Percentiles rank a stretch among this genome's conserved stretches.
These are phyloP conservation scores for Musa itinerans DNA, from an alignment of 176 grass and related monocot species.

Conservation along the genomic window DNA sequence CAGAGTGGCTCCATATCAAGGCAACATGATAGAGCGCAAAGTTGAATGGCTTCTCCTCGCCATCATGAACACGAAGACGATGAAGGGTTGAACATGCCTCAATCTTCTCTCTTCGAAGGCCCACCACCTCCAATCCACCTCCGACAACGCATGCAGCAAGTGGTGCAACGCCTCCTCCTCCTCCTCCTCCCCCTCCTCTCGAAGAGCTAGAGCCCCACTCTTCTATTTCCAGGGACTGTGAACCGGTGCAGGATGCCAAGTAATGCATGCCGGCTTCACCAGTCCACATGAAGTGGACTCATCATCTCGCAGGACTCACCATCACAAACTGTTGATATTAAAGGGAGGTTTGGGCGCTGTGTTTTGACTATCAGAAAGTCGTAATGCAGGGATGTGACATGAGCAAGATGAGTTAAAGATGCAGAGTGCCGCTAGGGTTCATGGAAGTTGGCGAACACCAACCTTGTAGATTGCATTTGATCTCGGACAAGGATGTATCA, in stretches of 20 bases:
- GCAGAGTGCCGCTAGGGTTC: background rate
- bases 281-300: too few species aligned
- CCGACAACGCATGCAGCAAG: background rate
- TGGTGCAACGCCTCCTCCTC: too few species aligned
- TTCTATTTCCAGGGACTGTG: too few species aligned
- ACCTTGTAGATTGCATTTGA: conserved; percentile 4
- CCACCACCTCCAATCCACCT: background rate
- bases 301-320: too few species aligned
- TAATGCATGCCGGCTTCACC: too few species aligned
- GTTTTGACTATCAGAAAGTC: too few species aligned
- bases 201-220: too few species aligned
- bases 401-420: background rate
- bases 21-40: background rate
- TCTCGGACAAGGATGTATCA: conserved; percentile 2
- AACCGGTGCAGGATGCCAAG: too few species aligned
- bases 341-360: too few species aligned
- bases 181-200: too few species aligned
- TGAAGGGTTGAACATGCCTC: background rate
- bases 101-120: background rate
- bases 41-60: background rate
- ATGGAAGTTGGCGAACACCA: background rate
- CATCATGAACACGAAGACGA: background rate
- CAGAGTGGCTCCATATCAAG: background rate
- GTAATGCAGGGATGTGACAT: background rate
- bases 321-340: too few species aligned